Percentiles rank a stretch among this genome's conserved stretches.
These are phyloP conservation scores for Phytophthora rubi DNA, from an alignment of 352 stramenopile species.

Conservation along the genomic window DNA sequence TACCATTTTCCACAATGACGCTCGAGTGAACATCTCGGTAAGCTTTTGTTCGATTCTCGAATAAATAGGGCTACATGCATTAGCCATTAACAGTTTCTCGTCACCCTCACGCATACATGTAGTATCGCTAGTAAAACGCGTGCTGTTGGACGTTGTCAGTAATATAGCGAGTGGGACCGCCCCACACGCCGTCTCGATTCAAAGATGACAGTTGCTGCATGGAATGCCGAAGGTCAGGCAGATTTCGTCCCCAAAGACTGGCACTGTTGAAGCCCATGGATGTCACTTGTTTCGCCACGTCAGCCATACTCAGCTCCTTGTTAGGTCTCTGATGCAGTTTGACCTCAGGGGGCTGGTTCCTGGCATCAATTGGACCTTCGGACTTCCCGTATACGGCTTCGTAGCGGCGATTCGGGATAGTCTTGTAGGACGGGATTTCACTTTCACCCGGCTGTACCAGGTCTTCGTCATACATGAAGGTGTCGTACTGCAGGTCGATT, in stretches of 20 bases:
- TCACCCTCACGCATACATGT: neutral
- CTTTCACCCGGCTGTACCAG: neutral
- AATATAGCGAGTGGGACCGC: neutral
- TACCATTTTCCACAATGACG: too few relatives aligned
- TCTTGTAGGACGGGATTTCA: neutral
- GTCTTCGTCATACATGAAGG: neutral
- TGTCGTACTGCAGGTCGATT: neutral
- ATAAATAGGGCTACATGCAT: too few relatives aligned
- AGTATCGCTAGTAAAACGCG: neutral
- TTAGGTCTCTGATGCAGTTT: neutral
- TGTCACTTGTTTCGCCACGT: slow-evolving; percentile 11
- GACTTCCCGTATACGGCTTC: neutral
- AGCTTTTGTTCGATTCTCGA: too few relatives aligned
- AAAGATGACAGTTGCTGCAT: slow-evolving; percentile 28
- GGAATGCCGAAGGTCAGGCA: slow-evolving; percentile 9
- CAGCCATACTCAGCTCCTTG: neutral
- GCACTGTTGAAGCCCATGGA: slow-evolving; percentile 10
- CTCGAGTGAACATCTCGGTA: too few relatives aligned
- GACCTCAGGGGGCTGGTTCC: neutral
- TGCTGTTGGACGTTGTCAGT: slow-evolving; percentile 4
- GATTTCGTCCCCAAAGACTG: slow-evolving; percentile 40
- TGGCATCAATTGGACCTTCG: neutral
- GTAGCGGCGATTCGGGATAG: neutral
- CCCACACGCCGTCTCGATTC: slow-evolving; percentile 23
- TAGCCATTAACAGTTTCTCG: too few relatives aligned